These are phyloP conservation scores for Euphorbia lathyris DNA, from an alignment of 345 rosid species.

Conservation along the genomic window DNA sequence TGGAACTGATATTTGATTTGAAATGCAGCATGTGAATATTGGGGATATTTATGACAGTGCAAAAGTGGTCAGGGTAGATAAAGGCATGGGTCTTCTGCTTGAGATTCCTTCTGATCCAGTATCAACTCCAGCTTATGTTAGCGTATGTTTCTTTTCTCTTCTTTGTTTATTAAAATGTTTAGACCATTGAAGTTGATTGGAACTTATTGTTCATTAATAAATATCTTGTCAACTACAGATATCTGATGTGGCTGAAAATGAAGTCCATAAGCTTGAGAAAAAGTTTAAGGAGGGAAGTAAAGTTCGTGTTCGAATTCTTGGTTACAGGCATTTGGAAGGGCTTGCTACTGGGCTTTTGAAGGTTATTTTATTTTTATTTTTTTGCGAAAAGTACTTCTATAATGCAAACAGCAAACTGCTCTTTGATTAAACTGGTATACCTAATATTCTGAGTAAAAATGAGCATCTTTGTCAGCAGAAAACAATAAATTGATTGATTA, in stretches of 20 bases:
- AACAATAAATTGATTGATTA: background rate
- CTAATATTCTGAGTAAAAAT: background rate
- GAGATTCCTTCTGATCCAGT: slow-evolving; percentile 70
- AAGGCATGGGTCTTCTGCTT: slow-evolving; percentile 76
- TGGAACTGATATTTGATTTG: slow-evolving; percentile 16
- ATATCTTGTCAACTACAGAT: slow-evolving; percentile 38
- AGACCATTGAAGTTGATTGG: slow-evolving; percentile 1
- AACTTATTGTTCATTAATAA: background rate
- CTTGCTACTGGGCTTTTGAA: slow-evolving; percentile 82
- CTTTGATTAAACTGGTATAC: background rate
- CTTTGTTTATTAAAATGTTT: background rate
- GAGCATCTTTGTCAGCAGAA: background rate
- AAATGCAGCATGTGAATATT: slow-evolving; percentile 59
- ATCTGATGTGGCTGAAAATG: slow-evolving; percentile 83
- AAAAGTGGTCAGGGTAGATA: slow-evolving; percentile 84
- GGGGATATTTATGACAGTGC: slow-evolving; percentile 83
- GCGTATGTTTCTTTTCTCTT: slow-evolving; percentile 46
- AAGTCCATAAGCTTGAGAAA: slow-evolving; percentile 67
- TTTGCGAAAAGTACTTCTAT: background rate
- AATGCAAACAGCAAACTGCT: background rate
- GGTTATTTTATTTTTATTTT: no score
- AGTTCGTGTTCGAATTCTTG: slow-evolving; percentile 86
- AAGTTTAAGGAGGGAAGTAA: slow-evolving; percentile 69
- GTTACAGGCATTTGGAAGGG: slow-evolving; percentile 88
- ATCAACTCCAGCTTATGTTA: slow-evolving; percentile 72